Percentiles rank a stretch among this genome's conserved stretches.
Evolutionary conservation across 805 yeast genomes (phyloP).

Genomic region (Myxozyma mucilagina): DNA sequence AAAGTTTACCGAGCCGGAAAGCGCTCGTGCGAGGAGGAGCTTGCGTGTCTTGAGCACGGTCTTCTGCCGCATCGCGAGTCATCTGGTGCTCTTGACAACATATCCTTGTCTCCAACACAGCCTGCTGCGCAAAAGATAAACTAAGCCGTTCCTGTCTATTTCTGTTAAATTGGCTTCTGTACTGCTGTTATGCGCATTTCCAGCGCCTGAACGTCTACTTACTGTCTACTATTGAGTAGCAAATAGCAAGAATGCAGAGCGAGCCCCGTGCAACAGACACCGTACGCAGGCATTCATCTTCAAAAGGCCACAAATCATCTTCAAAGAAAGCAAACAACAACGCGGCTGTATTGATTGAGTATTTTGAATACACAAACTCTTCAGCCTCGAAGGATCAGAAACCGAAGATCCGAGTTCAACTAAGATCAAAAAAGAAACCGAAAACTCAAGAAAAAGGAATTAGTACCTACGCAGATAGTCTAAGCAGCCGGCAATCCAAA

Average conservation of each 20-base stretch:
- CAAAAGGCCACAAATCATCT: not conserved
- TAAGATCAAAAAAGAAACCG: slow-evolving; percentile 2
- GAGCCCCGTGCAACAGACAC: no score
- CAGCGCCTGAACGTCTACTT: not conserved
- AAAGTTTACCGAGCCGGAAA: not conserved
- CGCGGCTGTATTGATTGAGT: slow-evolving; percentile 25
- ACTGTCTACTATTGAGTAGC: not conserved
- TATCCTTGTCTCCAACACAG: not conserved
- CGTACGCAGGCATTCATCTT: not conserved
- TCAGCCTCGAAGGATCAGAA: slow-evolving; percentile 9
- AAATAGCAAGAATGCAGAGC: not conserved
- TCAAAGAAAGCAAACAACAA: not conserved
- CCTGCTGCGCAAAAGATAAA: not conserved
- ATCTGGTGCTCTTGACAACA: not conserved
- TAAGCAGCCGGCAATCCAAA: not conserved
- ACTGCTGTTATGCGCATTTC: not conserved
- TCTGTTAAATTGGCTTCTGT: not conserved
- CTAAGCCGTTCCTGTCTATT: not conserved
- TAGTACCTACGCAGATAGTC: not conserved
- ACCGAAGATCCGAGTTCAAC: slow-evolving; percentile 23
- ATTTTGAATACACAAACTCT: slow-evolving; percentile 13
- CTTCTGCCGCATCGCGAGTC: not conserved
- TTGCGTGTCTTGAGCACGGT: not conserved
- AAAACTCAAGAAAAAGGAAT: not conserved
- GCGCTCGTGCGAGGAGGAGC: not conserved